A percentile compares a stretch with the other conserved stretches of the same genome.
phyloP scores from a whole-genome alignment of 2,329 filamentous ascomycete genomes.

The Knufia fluminis region DNA sequence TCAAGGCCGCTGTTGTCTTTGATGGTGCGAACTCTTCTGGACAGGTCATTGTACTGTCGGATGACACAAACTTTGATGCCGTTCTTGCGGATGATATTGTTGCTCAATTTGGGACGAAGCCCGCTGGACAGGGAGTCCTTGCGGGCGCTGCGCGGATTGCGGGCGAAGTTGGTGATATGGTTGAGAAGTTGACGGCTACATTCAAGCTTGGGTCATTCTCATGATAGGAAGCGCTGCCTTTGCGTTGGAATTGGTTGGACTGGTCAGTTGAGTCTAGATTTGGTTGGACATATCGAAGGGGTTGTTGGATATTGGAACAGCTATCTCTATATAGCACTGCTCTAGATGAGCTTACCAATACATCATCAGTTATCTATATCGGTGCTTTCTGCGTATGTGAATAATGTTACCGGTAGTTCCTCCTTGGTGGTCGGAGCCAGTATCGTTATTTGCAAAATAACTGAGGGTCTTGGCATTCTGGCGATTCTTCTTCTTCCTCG shows the following conservation, averaged over 20 bases:
- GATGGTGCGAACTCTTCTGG: conserved; percentile 21
- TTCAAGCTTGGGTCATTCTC: conserved; percentile 3
- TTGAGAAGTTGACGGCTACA: background rate
- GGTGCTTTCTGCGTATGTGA: too few relatives aligned
- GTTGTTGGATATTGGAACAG: too few relatives aligned
- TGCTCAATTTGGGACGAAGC: conserved; percentile 7
- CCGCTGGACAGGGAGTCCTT: background rate
- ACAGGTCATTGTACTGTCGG: conserved; percentile 16
- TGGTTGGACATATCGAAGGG: too few relatives aligned
- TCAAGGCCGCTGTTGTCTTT: conserved; percentile 59
- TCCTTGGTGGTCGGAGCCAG: too few relatives aligned
- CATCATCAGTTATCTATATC: too few relatives aligned
- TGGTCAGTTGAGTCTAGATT: too few relatives aligned
- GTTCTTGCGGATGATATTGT: conserved; percentile 13
- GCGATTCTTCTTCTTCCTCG: too few relatives aligned
- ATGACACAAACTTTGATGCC: conserved; percentile 15
- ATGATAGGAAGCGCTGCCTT: background rate
- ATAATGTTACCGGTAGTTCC: too few relatives aligned
- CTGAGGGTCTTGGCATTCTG: too few relatives aligned
- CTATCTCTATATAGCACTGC: too few relatives aligned
- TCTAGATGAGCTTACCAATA: too few relatives aligned
- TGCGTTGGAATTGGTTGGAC: background rate
- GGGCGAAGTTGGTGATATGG: background rate
- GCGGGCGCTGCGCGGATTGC: background rate
- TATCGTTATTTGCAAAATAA: too few relatives aligned